Conservation (phyloP, 106 monocot species). For the Hemerocallis citrina region DNA sequence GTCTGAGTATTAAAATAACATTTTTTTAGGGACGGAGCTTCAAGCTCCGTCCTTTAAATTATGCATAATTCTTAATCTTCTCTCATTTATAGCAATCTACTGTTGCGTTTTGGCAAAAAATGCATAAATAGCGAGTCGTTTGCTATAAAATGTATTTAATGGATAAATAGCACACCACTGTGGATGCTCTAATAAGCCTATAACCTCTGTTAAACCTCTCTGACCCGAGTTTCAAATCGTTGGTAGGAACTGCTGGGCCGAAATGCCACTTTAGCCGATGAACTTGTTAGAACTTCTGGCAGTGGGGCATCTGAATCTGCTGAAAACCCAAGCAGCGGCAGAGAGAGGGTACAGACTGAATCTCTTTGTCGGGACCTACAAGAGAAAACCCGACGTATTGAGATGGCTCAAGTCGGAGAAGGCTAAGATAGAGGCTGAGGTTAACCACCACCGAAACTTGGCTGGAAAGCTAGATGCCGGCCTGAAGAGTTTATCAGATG, state of each 20-base stretch:
- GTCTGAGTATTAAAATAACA: no score
- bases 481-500: conserved; percentile 85
- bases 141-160: no score
- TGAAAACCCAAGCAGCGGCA: conserved; percentile 41
- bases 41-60: no score
- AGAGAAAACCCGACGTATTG: conserved; percentile 45
- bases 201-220: no score
- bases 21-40: no score
- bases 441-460: conserved; percentile 43
- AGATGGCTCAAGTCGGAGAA: conserved; percentile 65
- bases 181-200: no score
- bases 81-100: no score
- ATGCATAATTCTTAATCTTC: no score
- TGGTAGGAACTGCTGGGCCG: conserved; percentile 82
- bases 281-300: conserved; percentile 44
- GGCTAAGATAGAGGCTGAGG: conserved; percentile 59
- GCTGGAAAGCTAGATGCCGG: conserved; percentile 83
- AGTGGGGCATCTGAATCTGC: conserved; percentile 20
- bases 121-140: no score
- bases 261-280: conserved; percentile 86
- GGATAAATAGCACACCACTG: no score
- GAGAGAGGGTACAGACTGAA: conserved; percentile 59
- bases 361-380: conserved; percentile 56
- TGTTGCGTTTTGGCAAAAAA: no score
- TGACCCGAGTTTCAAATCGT: no score